Base-by-base conservation (phyloP, 2,329 filamentous ascomycete genomes). In the Penicillium sp. region DNA sequence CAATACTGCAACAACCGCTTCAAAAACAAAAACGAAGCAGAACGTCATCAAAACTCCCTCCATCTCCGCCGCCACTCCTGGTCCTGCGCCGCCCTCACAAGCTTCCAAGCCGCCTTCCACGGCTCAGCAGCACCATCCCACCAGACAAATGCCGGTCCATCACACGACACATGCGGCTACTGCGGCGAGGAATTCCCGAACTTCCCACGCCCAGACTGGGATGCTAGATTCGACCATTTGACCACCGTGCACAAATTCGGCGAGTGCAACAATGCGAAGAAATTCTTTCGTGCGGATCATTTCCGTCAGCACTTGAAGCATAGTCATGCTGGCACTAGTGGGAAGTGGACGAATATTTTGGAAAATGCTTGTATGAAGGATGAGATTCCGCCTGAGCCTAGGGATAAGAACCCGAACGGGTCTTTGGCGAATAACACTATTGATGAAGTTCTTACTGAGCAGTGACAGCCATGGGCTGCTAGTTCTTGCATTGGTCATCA, bases 1-100 rank as follows among this genome's bases (percentile, higher is more conserved):
- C 83, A 86, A 26, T 97, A 90, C 72, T 97, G 93, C 73, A 89
- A 89, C 41, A 97, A 97, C 71, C 87, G 93, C 11, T 97, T 97
- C 80, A 97, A 97, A 77, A 97, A 97, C 78, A 97, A 97, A 77
- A 97, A 97, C 67, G 94, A 97, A 77, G 92, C 92, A 2, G 93
- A 97, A 74, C 86, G 94, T 29, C 93, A 97, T 71, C 92, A 96
- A 69, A 97, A 97, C 69, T 96, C 92, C 14, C 84, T 97, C 11
- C 93, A 97, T 73, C 83, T 97, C 8, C 86, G 93, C 31, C 87
- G 89, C 23, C 92, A 97, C 76, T 97, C 92, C 47, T 99, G 94
- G 94, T 97, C 93, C 11, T 99, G 94, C 73, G 92, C 92, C 29
- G 90, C 92, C 1, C 84, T 99, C 25, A 73, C 80, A 22, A 85